Evolutionary conservation across 331 rosid genomes (phyloP).

Genomic region (Quercus tomentella): DNA sequence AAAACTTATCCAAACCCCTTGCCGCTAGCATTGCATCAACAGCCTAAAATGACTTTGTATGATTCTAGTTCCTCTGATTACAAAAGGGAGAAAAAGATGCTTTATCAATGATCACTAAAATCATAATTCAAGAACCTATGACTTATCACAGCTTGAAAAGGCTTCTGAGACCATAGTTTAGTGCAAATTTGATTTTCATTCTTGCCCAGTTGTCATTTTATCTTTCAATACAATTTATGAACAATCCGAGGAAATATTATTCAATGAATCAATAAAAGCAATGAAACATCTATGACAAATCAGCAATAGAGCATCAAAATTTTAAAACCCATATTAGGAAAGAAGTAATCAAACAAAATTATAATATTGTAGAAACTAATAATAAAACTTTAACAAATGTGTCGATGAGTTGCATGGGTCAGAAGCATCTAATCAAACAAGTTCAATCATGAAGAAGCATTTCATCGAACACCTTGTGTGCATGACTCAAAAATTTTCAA

Average conservation of each 20-base stretch:
- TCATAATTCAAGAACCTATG: neutral
- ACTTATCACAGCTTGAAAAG: neutral
- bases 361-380: too few relatives aligned
- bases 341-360: too few relatives aligned
- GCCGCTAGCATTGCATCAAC: conserved; percentile 1
- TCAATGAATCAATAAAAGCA: neutral
- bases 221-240: neutral
- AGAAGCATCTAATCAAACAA: too few relatives aligned
- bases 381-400: too few relatives aligned
- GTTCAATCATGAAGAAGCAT: neutral
- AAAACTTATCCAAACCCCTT: conserved; percentile 14
- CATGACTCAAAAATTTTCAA: neutral
- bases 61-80: neutral
- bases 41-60: neutral
- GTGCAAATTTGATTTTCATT: neutral
- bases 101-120: neutral
- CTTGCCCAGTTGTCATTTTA: neutral
- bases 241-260: neutral
- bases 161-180: too few relatives aligned
- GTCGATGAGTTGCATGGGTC: too few relatives aligned
- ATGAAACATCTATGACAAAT: neutral
- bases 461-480: neutral
- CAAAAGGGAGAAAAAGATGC: neutral
- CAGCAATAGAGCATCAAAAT: neutral
- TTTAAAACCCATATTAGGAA: neutral